Evolutionary conservation across 2,329 filamentous ascomycete genomes (phyloP), one percentile per base, ranked within the genome.

Genomic region (Xylaria digitata): DNA sequence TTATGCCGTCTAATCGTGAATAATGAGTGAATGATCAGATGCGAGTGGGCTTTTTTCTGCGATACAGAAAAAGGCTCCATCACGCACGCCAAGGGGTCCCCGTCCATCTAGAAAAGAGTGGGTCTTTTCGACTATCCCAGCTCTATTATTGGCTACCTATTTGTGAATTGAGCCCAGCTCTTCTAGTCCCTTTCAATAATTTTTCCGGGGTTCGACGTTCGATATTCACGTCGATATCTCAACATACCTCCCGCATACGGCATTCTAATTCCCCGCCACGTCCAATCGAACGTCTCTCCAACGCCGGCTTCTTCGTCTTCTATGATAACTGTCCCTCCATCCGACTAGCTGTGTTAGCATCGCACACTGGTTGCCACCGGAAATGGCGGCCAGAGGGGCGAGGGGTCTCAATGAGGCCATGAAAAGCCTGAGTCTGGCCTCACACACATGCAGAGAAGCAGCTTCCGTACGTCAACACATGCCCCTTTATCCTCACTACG

Each of bases 331-430:
- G 2, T 26, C 42, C 40, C 19, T 37, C 46, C 13, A 9, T 23
- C 30, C 30, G 23, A 53, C 37, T 37, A 23, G 37, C 8, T n/a
- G 58, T 32, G 30, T n/a, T 45, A 11, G 30, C 19, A 37, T 61
- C 19, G 9, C 23, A 43, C 55, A 34, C 55, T 9, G 19, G n/a
- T 45, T 17, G 52, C 37, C 56, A 53, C 42, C 32, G 46, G 42
- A 19, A 40, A 82, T 87, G 85, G 82, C 84, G 64, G 80, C 79
- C 61, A 84, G 82, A 74, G 82, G 84, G 69, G 78, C 82, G 71
- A 82, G 82, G 70, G 81, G 83, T 73, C 83, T 87, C 75, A 77
- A 75, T 45, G 85, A 87, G 82, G 85, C 85, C 69, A 82, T 88
- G 79, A 81, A 78, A 71, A 76, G 81, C 61, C 75, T 88, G 70